A percentile compares a stretch with the other conserved stretches of the same genome.
phyloP scores from a whole-genome alignment of 2,329 filamentous ascomycete genomes.

The Penicillium psychrosexuale region DNA sequence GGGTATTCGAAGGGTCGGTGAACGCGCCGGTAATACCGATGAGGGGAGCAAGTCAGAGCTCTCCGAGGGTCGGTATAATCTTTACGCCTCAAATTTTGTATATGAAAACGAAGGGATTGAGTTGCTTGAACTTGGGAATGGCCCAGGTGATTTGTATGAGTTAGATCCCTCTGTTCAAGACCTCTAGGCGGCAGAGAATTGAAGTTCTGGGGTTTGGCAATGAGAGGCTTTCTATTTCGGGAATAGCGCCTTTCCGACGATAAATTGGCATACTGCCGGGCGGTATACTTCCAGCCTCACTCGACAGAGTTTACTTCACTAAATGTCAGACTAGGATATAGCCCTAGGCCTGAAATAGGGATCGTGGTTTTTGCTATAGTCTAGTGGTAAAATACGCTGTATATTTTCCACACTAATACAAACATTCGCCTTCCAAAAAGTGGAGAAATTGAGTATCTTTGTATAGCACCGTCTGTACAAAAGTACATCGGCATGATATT shows the following conservation, averaged over 20 bases:
- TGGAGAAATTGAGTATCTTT: background rate
- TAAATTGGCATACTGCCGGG: slow-evolving; percentile 14
- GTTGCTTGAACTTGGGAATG: background rate
- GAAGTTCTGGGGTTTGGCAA: slow-evolving; percentile 17
- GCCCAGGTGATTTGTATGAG: background rate
- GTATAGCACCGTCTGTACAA: no score
- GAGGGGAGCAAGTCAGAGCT: slow-evolving; percentile 14
- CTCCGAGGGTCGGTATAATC: slow-evolving; percentile 1
- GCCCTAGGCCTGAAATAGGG: no score
- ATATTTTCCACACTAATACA: background rate
- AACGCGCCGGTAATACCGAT: slow-evolving; percentile 8
- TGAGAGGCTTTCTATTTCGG: slow-evolving; percentile 13
- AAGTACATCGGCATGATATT: no score
- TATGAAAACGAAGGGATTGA: background rate
- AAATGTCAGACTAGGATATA: no score
- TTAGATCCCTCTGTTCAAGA: slow-evolving; percentile 10
- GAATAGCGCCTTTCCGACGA: slow-evolving; percentile 17
- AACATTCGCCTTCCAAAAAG: background rate
- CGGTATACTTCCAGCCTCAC: background rate
- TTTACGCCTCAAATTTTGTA: background rate
- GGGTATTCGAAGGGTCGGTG: slow-evolving; percentile 3
- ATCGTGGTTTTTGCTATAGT: no score
- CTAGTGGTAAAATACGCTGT: no score
- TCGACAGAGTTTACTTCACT: no score
- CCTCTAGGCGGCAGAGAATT: slow-evolving; percentile 17